Evolutionary conservation across 1,284 basidiomycete genomes (phyloP), one percentile per base, ranked within the genome.

Genomic region (Pterulicium gracile): DNA sequence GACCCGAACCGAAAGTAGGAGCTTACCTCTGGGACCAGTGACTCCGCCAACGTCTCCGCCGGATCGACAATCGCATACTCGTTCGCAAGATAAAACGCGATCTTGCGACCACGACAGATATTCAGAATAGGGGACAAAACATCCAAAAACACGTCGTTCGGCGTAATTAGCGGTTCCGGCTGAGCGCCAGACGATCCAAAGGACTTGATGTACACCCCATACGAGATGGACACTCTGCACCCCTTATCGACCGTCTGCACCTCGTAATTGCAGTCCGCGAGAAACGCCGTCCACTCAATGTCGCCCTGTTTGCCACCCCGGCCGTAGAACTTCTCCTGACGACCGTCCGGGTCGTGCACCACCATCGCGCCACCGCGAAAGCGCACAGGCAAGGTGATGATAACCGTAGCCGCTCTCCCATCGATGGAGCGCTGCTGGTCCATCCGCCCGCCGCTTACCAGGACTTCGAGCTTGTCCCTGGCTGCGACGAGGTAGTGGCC

Each of bases 201-300:
- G 24, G 74, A 74, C 62, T 73, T 77, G 49, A 85, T 62, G 53
- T 79, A 80, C 15, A 88, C 72, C 2, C 72, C 80, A 57, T 86
- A 88, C 24, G 81, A 75, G 45, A 88, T 69, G 23, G 75, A 74
- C 52, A 87, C 63, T 42, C 79, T 67, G 54, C 78, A 82, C 7
- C 85, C 86, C 52, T 77, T 75, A 54, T 77, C 72, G 46, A 88
- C 75, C 2, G 72, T 66, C 57, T 86, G 81, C 49, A 86, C 71
- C 56, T 84, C 81, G 54, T 80, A 77, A 24, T 84, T 77, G 60
- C 81, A 84, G 50, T 87, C 82, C 2, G 76, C 68, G 47, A 78
- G 67, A 64, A 82, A 81, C 17, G 81, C 84, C 0, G 77, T 72
- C 84, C 85, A 88, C 50, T 88, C 82, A 51, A 87, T 65, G 52